phyloP scores from a whole-genome alignment of 23 red algal genomes.

The Rhodosorus marinus region DNA sequence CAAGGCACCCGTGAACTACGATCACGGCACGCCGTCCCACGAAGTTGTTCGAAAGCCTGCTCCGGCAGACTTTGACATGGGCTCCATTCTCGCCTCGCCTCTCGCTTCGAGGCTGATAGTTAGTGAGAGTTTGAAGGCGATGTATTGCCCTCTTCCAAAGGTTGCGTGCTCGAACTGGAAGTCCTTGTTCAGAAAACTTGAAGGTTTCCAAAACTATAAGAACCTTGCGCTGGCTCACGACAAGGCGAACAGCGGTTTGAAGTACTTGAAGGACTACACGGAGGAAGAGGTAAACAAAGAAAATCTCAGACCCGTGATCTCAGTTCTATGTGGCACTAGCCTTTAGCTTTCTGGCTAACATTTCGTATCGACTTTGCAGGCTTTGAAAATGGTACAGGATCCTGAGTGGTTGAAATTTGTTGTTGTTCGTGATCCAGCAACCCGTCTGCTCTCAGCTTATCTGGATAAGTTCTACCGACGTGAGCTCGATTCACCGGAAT shows the following conservation, averaged over 20 bases:
- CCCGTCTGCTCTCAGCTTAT: slow-evolving; percentile 37
- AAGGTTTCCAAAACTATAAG: slow-evolving; percentile 21
- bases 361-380: no score
- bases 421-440: slow-evolving; percentile 63
- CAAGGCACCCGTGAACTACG: no score
- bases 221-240: slow-evolving; percentile 24
- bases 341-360: no score
- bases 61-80: no score
- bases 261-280: slow-evolving; percentile 48
- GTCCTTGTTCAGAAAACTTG: slow-evolving; percentile 44
- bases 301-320: no score
- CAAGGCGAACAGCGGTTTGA: slow-evolving; percentile 15
- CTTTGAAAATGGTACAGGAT: slow-evolving; percentile 10
- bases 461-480: slow-evolving; percentile 53
- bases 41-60: no score
- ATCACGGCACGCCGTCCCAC: no score
- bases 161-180: slow-evolving; percentile 75
- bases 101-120: no score
- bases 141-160: slow-evolving; percentile 78
- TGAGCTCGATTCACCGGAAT: slow-evolving; percentile 4
- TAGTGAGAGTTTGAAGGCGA: slow-evolving; percentile 11
- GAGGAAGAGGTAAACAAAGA: no score
- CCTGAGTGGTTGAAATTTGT: slow-evolving; percentile 43
- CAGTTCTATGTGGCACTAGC: no score
- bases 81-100: no score